phyloP scores from a whole-genome alignment of 176 grass and related monocot genomes.

The Avena sativa region DNA sequence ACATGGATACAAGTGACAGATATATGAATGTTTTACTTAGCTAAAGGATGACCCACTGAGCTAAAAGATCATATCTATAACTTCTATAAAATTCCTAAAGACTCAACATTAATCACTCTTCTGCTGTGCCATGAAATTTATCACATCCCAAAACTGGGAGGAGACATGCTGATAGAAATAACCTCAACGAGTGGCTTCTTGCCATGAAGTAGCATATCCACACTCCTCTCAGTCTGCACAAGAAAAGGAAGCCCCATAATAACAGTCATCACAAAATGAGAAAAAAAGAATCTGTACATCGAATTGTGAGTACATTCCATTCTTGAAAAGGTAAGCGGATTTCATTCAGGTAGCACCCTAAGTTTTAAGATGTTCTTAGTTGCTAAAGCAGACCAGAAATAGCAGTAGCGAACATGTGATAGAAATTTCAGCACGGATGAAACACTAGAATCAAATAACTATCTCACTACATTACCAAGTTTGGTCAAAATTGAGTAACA shows the following conservation, averaged over 20 bases:
- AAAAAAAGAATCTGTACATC: conserved; percentile 19
- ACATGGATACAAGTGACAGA: conserved; percentile 1
- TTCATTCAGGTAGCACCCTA: conserved; percentile 20
- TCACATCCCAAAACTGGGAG: conserved; percentile 7
- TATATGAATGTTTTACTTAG: conserved; percentile 5
- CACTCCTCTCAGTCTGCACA: conserved; percentile 93
- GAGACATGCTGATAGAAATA: background rate
- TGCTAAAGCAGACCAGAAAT: background rate
- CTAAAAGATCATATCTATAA: background rate
- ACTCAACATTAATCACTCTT: background rate
- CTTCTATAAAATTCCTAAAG: conserved; percentile 5
- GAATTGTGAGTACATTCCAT: conserved; percentile 17
- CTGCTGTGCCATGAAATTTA: conserved; percentile 17
- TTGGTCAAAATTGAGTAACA: background rate
- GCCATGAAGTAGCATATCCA: conserved; percentile 87
- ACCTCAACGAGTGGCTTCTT: conserved; percentile 97
- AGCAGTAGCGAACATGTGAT: conserved; percentile 13
- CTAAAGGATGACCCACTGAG: conserved; percentile 15
- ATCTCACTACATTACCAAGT: background rate
- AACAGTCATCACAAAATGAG: conserved; percentile 5
- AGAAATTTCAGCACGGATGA: background rate
- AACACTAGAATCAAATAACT: conserved; percentile 14
- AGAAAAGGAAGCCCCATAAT: conserved; percentile 11
- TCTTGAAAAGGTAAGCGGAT: conserved; percentile 4
- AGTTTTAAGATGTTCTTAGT: conserved; percentile 8